Base-by-base conservation (phyloP, 1,139 yeast species). In the Geotrichum restrictum region DNA sequence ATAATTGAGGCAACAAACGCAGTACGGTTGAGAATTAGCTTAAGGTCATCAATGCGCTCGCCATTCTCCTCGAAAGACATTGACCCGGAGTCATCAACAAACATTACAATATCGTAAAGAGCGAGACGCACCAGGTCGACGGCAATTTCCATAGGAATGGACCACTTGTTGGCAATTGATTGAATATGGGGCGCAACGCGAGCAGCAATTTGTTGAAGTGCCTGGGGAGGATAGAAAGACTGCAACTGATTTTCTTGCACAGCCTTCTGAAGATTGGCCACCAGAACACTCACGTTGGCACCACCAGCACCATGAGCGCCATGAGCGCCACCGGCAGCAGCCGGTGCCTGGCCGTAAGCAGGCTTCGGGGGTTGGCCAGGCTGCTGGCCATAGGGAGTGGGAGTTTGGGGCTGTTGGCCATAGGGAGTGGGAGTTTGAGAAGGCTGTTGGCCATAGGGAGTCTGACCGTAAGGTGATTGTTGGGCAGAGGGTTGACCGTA, bases 31-130 rank as follows among this genome's bases (percentile, higher is more conserved):
- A 68, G 53, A 36, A 67, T 67, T 40, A 67, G 57, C 58, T 67
- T 65, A 49, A 68, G 57, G 50, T 68, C 71, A 36, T 67, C 69
- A 49, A 68, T 66, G 43, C 71, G 64, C 53, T 66, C 69, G n/a
- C 71, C 71, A 47, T 64, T 64, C 54, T 67, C 70, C 54, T 66
- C 70, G 52, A 67, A 66, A 3, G 68, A 62, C 71, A 68, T 67
- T 31, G 70, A 67, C 5, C 71, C 71, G 10, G 70, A 66, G 52
- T 68, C 71, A 49, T 68, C 71, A 29, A 66, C 64, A 48, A 59
- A 67, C 18, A 68, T 54, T 31, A 68, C 64, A 52, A 68, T 62
- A 52, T 68, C 71, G 55, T 67, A 68, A 11, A 68, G 61, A 7
- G 71, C 66, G 36, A 68, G 58, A 6, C 68, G 61, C 36, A 64